Base-by-base conservation (phyloP, 2,329 filamentous ascomycete genomes). In the Aureobasidium uvarum region DNA sequence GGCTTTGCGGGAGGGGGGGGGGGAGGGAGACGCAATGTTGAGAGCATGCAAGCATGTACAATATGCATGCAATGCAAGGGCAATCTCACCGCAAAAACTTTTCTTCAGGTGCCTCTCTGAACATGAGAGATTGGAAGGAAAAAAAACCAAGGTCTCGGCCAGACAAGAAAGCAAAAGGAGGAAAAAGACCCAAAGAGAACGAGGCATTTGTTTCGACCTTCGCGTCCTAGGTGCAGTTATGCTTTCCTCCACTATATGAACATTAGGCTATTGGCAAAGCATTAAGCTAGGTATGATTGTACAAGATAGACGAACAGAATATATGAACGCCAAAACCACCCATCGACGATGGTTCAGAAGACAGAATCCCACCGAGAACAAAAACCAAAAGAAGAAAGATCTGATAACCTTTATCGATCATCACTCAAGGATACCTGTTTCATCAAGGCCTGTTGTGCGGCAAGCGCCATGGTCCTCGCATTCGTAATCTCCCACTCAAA, bases 401-500 rank as follows among this genome's bases (percentile, higher is more conserved):
- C 48, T 20, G 20, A 54, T 38, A 38, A 23, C 50, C 50, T 54
- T 54, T 54, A 54, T 38, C 50, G 50, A 54, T 54, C 51, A 43
- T 56, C 54, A 43, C 25, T 33, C 41, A 33, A 14, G 16, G 16
- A 46, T 46, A 5, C 36, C 25, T 45, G 43, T 25, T 58, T 58
- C 54, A 58, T 45, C 45, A 50, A 51, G 10, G 45, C 58, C 20
- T 50, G 20, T 20, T 62, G 58, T 6, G 60, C 60, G 14, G 48
- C 25, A 36, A 45, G 66, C 25, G 75, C 76, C 51, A 67, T 68
- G 33, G 69, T 67, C 67, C 75, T 87, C 14, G 89, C 88, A 74
- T 90, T 93, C 59, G 80, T 80, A 31, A 98, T 88, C 77, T 99
- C 95, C 90, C 92, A 97, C 74, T 95, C 87, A 78, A 98, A 98